Evolutionary conservation across 768 basidiomycete species (phyloP).

Genomic region (Ramaria rubella): DNA sequence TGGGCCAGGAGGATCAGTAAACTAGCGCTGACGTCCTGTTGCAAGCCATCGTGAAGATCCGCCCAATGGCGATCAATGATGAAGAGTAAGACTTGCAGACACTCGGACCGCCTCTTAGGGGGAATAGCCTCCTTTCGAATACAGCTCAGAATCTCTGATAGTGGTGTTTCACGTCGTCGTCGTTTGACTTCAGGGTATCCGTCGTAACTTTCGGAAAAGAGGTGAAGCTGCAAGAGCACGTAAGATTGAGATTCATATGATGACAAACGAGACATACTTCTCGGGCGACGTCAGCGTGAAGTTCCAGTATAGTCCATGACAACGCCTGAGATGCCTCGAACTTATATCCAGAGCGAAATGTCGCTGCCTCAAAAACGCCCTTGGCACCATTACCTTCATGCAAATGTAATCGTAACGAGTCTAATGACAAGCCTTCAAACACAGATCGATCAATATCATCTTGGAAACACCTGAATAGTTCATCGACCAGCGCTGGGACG

Average conservation of each 20-base stretch:
- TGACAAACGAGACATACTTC: constrained; percentile 39
- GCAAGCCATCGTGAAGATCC: constrained; percentile 50
- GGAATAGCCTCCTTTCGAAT: constrained; percentile 30
- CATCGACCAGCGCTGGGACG: constrained; percentile 39
- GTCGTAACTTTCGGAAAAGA: constrained; percentile 42
- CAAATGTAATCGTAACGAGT: constrained; percentile 54
- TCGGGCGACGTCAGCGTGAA: constrained; percentile 72
- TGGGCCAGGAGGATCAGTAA: constrained; percentile 57
- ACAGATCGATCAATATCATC: constrained; percentile 64
- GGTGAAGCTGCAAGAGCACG: constrained; percentile 44
- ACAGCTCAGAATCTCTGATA: constrained; percentile 46
- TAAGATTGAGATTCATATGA: constrained; percentile 7
- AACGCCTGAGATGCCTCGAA: constrained; percentile 66
- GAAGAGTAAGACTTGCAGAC: constrained; percentile 78
- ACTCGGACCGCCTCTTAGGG: constrained; percentile 24
- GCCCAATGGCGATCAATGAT: constrained; percentile 75
- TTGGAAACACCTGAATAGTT: constrained; percentile 49
- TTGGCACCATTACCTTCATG: constrained; percentile 15
- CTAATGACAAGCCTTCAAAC: constrained; percentile 56
- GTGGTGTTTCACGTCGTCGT: constrained; percentile 49
- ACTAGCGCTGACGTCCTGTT: constrained; percentile 45
- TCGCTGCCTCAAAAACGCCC: constrained; percentile 50
- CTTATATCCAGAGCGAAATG: constrained; percentile 67
- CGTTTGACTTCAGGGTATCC: constrained; percentile 36
- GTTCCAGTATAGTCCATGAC: constrained; percentile 71